A percentile compares a stretch with the other conserved stretches of the same genome.
Evolutionary conservation across 345 rosid species (phyloP).

Genomic region (Luvunga scandens): DNA sequence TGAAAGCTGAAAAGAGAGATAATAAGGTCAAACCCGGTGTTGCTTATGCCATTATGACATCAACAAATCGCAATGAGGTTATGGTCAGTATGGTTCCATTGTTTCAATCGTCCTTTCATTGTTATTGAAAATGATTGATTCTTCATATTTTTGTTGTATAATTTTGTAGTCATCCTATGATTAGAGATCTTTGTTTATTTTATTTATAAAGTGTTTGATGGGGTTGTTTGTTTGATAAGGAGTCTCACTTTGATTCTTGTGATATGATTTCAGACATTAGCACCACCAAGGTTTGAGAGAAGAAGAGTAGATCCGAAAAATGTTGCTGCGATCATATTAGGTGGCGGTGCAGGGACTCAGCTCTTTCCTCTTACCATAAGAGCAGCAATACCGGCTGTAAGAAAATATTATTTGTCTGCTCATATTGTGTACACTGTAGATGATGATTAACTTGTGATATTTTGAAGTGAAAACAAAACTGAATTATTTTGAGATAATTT

Average conservation of each 20-base stretch:
- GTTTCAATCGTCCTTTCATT: not conserved
- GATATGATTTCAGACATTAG: conserved; percentile 41
- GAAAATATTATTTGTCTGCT: conserved; percentile 16
- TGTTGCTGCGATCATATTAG: conserved; percentile 84
- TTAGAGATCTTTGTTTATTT: no score
- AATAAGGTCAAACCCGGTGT: conserved; percentile 46
- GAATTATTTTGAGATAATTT: not conserved
- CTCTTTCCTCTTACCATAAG: conserved; percentile 91
- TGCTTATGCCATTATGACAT: conserved; percentile 64
- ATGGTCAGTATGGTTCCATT: conserved; percentile 39
- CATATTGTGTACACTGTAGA: not conserved
- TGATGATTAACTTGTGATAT: not conserved
- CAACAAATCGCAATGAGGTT: conserved; percentile 51
- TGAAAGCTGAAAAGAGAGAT: conserved; percentile 33
- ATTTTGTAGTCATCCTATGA: not conserved
- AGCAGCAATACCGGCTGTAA: conserved; percentile 95
- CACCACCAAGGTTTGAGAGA: conserved; percentile 48
- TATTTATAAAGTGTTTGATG: not conserved
- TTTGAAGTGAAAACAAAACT: not conserved
- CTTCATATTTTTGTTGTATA: not conserved
- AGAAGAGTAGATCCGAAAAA: conserved; percentile 71
- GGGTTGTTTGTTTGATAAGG: not conserved
- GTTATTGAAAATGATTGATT: not conserved
- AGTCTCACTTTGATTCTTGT: not conserved
- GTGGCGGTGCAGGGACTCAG: conserved; percentile 92